Conservation (phyloP, 352 stramenopile species). For the Pythium periplocum region DNA sequence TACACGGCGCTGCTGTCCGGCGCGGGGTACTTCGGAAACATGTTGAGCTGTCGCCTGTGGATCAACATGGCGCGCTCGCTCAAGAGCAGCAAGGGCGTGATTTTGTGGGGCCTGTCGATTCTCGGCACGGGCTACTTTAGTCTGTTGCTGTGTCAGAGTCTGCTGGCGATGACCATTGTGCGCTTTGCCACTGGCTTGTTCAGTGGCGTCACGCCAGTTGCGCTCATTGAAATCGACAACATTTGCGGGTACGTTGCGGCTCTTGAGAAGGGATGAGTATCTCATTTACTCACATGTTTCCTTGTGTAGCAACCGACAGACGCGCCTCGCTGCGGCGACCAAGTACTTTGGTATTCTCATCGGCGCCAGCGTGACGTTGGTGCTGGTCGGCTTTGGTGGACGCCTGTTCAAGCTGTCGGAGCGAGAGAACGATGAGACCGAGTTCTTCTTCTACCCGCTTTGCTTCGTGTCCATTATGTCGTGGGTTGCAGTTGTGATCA, state of each 20-base stretch:
- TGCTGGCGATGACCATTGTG: constrained; percentile 72
- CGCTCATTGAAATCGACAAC: constrained; percentile 78
- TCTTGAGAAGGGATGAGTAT: neutral
- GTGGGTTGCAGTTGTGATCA: constrained; percentile 63
- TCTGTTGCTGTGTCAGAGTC: constrained; percentile 67
- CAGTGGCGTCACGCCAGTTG: constrained; percentile 66
- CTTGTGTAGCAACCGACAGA: constrained; percentile 46
- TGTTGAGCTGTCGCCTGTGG: constrained; percentile 70
- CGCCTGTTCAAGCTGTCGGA: constrained; percentile 43
- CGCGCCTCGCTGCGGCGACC: constrained; percentile 47
- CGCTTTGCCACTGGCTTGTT: constrained; percentile 72
- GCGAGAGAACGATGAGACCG: constrained; percentile 30
- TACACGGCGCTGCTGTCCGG: constrained; percentile 71
- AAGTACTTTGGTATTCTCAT: constrained; percentile 66
- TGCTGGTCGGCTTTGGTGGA: constrained; percentile 38
- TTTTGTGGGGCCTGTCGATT: constrained; percentile 73
- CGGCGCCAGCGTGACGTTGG: constrained; percentile 40
- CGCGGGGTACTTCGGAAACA: constrained; percentile 61
- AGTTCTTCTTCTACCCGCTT: constrained; percentile 74
- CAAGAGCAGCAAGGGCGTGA: constrained; percentile 74
- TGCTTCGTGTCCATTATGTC: constrained; percentile 68
- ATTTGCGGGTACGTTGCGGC: constrained; percentile 50
- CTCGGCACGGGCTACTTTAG: constrained; percentile 67
- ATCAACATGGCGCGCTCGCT: constrained; percentile 70
- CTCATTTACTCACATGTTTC: neutral